Percentiles rank a stretch among this genome's conserved stretches.
These are phyloP conservation scores for Colletotrichum liriopes DNA, from an alignment of 2,329 filamentous ascomycete species.

Conservation along the genomic window DNA sequence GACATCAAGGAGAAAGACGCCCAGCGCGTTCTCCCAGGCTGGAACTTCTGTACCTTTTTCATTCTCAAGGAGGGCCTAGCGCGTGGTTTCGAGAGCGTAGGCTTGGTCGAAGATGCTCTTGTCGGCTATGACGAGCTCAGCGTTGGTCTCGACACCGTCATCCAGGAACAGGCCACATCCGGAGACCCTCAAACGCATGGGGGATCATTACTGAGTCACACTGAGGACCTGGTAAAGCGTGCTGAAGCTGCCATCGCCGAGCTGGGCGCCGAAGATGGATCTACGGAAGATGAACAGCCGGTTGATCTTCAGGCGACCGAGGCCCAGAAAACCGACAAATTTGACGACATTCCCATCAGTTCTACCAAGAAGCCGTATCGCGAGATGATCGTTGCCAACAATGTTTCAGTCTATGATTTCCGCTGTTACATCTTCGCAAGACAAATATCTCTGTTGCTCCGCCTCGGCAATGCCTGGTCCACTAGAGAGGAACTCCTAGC, in stretches of 20 bases:
- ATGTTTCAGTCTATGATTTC: constrained; percentile 97
- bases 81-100: constrained; percentile 94
- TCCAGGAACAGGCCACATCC: constrained; percentile 79
- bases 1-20: constrained; percentile 96
- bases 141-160: constrained; percentile 85
- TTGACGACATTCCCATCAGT: constrained; percentile 74
- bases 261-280: constrained; percentile 48
- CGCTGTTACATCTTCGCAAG: constrained; percentile 93
- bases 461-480: constrained; percentile 82
- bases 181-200: constrained; percentile 77
- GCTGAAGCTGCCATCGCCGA: constrained; percentile 67
- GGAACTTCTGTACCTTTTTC: constrained; percentile 99
- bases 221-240: constrained; percentile 78
- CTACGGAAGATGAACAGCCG: constrained; percentile 57
- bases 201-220: constrained; percentile 80
- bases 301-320: constrained; percentile 67
- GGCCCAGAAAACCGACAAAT: constrained; percentile 53
- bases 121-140: constrained; percentile 96
- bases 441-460: constrained; percentile 85
- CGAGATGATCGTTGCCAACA: constrained; percentile 92
- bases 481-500: constrained; percentile 74
- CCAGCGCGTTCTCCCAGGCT: constrained; percentile 89
- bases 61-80: constrained; percentile 96
- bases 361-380: constrained; percentile 85
- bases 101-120: constrained; percentile 93